Evolutionary conservation across 176 grass and related monocot species (phyloP), one percentile per base, ranked within the genome.

Genomic region (Carex scoparia): DNA sequence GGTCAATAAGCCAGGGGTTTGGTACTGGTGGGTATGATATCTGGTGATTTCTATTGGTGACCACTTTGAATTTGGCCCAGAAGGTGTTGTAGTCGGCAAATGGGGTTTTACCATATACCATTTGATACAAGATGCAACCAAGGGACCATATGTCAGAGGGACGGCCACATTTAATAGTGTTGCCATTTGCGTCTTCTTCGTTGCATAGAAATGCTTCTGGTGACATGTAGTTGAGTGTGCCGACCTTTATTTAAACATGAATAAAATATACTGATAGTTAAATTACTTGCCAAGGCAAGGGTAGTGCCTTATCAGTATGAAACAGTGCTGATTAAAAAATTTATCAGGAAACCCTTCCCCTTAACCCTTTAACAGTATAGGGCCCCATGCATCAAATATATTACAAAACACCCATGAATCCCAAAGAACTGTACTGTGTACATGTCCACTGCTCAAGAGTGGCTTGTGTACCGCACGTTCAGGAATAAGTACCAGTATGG

Each of bases 161-260:
- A 37, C 93, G 93, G 4, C 96, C 93, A 38, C 96, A 98, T 77
- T 98, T 98, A 53, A 98, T 89, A 58, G 89, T 49, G 49, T 91
- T 89, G 27, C 93, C 96, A 46, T 87, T 85, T 0, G 87, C 69
- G 16, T 98, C 96, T 12, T 91, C 79, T 35, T 98, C 96, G 35
- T 95, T 89, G 66, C 96, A 95, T 85, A 94, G 85, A 78, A 98
- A 94, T 69, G 96, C 93, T 88, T 98, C 96, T 28, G 91, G 96
- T 23, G 96, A 98, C 96, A 98, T 98, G 85, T 98, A 98, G 85
- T 98, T 98, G 28, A 98, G 84, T n/a, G 96, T 98, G 75, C 96
- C 96, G 62, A 95, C 93, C 96, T 95, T 89, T 48, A 74, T 71
- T 32, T 35, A 53, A 66, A 42, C 10, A 35, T 67, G 53, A 74